Percentiles rank a stretch among this genome's conserved stretches.
Evolutionary conservation across 1,284 basidiomycete species (phyloP).

Genomic region (Flammula alnicola): DNA sequence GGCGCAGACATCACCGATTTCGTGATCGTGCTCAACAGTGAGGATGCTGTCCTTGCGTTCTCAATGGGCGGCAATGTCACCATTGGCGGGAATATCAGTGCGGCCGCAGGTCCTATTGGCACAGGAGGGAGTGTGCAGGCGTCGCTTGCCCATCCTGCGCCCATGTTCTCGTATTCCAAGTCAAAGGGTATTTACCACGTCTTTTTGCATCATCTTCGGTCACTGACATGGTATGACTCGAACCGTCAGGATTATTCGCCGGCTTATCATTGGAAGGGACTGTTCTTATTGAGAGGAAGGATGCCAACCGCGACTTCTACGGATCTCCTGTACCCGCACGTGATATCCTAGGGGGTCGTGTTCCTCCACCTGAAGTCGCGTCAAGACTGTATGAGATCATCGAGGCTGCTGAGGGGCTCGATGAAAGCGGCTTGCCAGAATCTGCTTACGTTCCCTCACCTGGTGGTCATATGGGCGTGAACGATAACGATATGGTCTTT

Average conservation of each 20-base stretch:
- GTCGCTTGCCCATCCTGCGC: slow-evolving; percentile 88
- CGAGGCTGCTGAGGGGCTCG: slow-evolving; percentile 83
- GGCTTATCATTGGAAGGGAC: slow-evolving; percentile 96
- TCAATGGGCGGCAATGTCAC: slow-evolving; percentile 96
- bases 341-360: slow-evolving; percentile 90
- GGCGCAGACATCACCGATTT: slow-evolving; percentile 90
- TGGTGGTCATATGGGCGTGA: slow-evolving; percentile 61
- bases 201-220: background rate
- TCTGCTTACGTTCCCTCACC: slow-evolving; percentile 79
- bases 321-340: slow-evolving; percentile 89
- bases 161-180: slow-evolving; percentile 97
- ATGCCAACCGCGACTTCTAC: slow-evolving; percentile 95
- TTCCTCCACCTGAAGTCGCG: slow-evolving; percentile 96
- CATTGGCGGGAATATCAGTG: slow-evolving; percentile 87
- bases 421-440: slow-evolving; percentile 80
- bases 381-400: slow-evolving; percentile 94
- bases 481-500: slow-evolving; percentile 67
- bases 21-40: slow-evolving; percentile 94
- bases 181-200: slow-evolving; percentile 70
- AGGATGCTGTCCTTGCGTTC: slow-evolving; percentile 95
- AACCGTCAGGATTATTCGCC: slow-evolving; percentile 82
- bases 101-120: slow-evolving; percentile 91
- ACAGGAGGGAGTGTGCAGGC: slow-evolving; percentile 93
- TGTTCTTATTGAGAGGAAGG: slow-evolving; percentile 92
- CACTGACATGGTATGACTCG: background rate